phyloP scores from a whole-genome alignment of 2,329 filamentous ascomycete genomes.

The Penicillium sp. region DNA sequence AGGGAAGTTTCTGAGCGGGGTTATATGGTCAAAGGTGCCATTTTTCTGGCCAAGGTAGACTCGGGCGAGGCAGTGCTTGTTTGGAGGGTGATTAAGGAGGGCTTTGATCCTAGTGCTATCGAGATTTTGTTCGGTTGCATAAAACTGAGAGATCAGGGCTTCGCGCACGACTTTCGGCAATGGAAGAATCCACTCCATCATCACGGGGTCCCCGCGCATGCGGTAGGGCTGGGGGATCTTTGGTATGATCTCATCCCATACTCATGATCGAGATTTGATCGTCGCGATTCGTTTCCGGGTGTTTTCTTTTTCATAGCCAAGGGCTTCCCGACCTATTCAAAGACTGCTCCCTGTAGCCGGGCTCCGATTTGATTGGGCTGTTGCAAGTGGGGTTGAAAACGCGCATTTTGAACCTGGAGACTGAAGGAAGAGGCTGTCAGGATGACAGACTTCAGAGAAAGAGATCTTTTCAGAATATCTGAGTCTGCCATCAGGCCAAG shows the following conservation, averaged over 20 bases:
- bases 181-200: slow-evolving; percentile 9
- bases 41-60: slow-evolving; percentile 2
- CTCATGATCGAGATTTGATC: slow-evolving; percentile 4
- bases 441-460: slow-evolving; percentile 3
- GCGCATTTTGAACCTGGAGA: background rate
- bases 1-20: slow-evolving; percentile 8
- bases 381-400: slow-evolving; percentile 4
- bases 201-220: slow-evolving; percentile 1
- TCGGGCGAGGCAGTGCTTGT: slow-evolving; percentile 13
- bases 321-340: slow-evolving; percentile 7
- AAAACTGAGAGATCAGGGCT: slow-evolving; percentile 5
- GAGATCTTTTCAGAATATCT: background rate
- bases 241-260: slow-evolving; percentile 4
- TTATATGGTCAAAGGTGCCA: background rate
- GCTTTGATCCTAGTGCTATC: background rate
- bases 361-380: slow-evolving; percentile 9
- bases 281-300: slow-evolving; percentile 7
- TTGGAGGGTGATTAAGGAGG: background rate
- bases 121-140: background rate
- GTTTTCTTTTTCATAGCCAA: slow-evolving; percentile 8
- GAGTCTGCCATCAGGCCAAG: background rate
- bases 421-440: slow-evolving; percentile 8
- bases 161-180: slow-evolving; percentile 7
- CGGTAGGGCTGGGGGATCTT: slow-evolving; percentile 2
- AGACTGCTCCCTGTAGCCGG: slow-evolving; percentile 9